Conservation (phyloP, 2,329 filamentous ascomycete species). For the Orbilia oligospora region DNA sequence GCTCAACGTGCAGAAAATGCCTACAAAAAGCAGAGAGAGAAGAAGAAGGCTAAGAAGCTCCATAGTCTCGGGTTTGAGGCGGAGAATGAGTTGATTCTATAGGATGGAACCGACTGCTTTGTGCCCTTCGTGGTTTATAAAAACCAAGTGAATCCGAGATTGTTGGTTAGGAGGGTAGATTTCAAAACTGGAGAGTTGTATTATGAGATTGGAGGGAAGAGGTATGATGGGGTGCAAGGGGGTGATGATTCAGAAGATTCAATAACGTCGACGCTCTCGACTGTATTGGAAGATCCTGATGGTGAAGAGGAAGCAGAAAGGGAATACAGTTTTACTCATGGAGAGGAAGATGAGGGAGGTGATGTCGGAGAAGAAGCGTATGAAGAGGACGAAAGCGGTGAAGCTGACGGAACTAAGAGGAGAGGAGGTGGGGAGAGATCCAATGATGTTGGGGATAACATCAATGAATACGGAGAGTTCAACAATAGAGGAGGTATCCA, state of each 20-base stretch:
- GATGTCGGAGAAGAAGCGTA: background rate
- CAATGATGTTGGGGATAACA: background rate
- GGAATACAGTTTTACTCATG: background rate
- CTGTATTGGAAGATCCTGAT: slow-evolving; percentile 36
- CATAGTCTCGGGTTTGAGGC: slow-evolving; percentile 87
- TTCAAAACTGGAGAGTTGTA: slow-evolving; percentile 13
- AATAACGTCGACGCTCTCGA: slow-evolving; percentile 16
- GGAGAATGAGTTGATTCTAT: slow-evolving; percentile 72
- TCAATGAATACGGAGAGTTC: slow-evolving; percentile 27
- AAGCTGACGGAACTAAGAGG: too few relatives aligned
- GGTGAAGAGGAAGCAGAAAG: slow-evolving; percentile 21
- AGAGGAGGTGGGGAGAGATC: background rate
- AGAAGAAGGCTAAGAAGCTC: slow-evolving; percentile 79
- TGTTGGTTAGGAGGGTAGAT: slow-evolving; percentile 18
- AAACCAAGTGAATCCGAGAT: slow-evolving; percentile 34
- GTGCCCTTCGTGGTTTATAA: slow-evolving; percentile 43
- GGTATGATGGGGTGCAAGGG: background rate
- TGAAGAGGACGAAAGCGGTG: background rate
- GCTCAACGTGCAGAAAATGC: slow-evolving; percentile 80
- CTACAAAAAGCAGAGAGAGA: slow-evolving; percentile 80
- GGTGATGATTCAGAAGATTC: slow-evolving; percentile 22
- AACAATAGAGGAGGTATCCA: slow-evolving; percentile 41
- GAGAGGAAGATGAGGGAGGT: background rate
- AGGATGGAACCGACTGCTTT: slow-evolving; percentile 39
- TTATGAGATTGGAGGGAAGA: slow-evolving; percentile 25